phyloP scores from a whole-genome alignment of 768 basidiomycete species.

The Naganishia onofrii region DNA sequence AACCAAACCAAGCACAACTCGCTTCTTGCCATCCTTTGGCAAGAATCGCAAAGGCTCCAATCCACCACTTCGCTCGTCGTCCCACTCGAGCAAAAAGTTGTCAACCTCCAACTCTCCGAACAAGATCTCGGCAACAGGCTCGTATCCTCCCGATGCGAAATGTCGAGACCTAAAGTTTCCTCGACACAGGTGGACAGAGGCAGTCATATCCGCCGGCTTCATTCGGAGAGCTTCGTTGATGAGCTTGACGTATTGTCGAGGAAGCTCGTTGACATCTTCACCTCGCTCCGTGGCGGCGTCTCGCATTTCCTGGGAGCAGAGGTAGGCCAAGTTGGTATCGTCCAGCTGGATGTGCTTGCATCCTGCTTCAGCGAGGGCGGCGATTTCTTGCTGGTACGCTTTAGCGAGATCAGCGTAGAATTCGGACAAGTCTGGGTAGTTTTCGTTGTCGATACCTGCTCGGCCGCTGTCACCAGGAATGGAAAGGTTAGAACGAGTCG shows the following conservation, averaged over 20 bases:
- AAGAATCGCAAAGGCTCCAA: slow-evolving; percentile 35
- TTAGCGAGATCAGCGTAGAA: slow-evolving; percentile 31
- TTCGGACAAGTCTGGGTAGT: slow-evolving; percentile 31
- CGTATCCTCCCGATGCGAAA: slow-evolving; percentile 35
- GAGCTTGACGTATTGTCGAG: slow-evolving; percentile 31
- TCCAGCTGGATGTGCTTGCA: slow-evolving; percentile 32
- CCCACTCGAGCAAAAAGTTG: slow-evolving; percentile 32
- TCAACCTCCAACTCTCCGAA: slow-evolving; percentile 32
- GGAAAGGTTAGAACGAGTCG: too few species aligned
- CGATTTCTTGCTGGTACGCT: slow-evolving; percentile 31
- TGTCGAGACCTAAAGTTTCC: slow-evolving; percentile 33
- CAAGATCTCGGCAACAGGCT: slow-evolving; percentile 34
- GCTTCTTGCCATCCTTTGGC: slow-evolving; percentile 35
- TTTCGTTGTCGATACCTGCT: slow-evolving; percentile 27
- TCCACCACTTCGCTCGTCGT: slow-evolving; percentile 30
- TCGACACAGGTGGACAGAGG: slow-evolving; percentile 31
- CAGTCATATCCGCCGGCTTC: slow-evolving; percentile 31
- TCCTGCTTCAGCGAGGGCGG: slow-evolving; percentile 29
- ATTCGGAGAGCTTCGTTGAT: slow-evolving; percentile 31
- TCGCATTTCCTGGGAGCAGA: slow-evolving; percentile 32
- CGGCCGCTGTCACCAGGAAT: slow-evolving; percentile 7
- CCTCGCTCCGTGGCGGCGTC: slow-evolving; percentile 27
- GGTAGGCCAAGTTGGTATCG: slow-evolving; percentile 36
- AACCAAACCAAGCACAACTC: slow-evolving; percentile 40
- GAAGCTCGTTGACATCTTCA: slow-evolving; percentile 30